Base-by-base conservation (phyloP, 108 stramenopile genomes). In the Craspedostauros australis region DNA sequence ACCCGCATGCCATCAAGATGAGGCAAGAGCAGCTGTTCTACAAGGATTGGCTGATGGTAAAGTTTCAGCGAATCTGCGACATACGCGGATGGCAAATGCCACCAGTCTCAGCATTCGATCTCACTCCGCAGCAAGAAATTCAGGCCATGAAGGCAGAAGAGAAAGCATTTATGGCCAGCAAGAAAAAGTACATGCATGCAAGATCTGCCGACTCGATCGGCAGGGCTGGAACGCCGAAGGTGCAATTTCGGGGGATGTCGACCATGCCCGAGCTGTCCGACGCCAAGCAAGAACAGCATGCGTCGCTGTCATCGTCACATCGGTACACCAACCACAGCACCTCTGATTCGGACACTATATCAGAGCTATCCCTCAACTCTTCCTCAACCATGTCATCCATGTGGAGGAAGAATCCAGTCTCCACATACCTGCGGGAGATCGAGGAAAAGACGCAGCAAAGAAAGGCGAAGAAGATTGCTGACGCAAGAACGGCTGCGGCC, bases 21-120 rank as follows among this genome's bases (percentile, higher is more conserved):
- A 40, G 90, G 50, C 62, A 81, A 30, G 88, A 96, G 57, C 60
- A 70, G 11, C 56, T 65, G 3, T 95, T 96, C 64, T 96, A 96
- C 54, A 57, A 76, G 32, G 55, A 64, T 32, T 96, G 88, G 87
- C 62, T 96, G 4, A 29, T 91, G 41, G 82, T 85, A 7, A 93
- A 93, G 46, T 94, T 96, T 59, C 57, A 79, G 26, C 41, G 50
- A 3, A 72, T 86, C 50, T 91, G 88, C 51, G 63, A 82, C 12
- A 27, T 68, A n/a, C 46, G 67, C 32, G 84, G 86, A 4, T 96
- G 95, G 95, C 45, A 58, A 11, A 82, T 94, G 84, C 84, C 86
- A 20, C 61, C 77, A 0, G 80, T 93, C 2, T 29, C 65, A 16
- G 80, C 81, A n/a, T 80, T 93, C 45, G 67, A 80, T 18, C 54